Evolutionary conservation across 2,329 filamentous ascomycete genomes (phyloP).

Genomic region (Pseudogymnoascus sp.): DNA sequence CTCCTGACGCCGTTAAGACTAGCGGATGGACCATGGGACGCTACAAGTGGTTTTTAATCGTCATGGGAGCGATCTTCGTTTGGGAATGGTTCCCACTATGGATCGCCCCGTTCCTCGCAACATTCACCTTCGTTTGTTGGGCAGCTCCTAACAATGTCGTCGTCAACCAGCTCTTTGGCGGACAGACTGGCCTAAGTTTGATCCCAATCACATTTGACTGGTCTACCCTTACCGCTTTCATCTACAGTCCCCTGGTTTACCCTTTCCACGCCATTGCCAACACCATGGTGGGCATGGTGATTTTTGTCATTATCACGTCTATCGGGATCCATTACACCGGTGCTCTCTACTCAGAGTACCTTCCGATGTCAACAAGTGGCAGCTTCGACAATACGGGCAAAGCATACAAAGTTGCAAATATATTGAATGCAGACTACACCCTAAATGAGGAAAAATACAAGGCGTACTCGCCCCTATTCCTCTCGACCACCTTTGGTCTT

Average conservation of each 20-base stretch:
- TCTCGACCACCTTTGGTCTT: constrained; percentile 53
- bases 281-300: constrained; percentile 45
- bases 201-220: constrained; percentile 69
- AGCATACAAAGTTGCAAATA: constrained; percentile 54
- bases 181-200: constrained; percentile 57
- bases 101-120: constrained; percentile 61
- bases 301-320: constrained; percentile 56
- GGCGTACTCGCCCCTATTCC: constrained; percentile 59
- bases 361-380: constrained; percentile 55
- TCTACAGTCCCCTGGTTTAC: constrained; percentile 49
- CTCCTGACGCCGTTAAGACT: constrained; percentile 38
- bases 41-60: constrained; percentile 42
- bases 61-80: constrained; percentile 38
- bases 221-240: constrained; percentile 63
- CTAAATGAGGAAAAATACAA: constrained; percentile 57
- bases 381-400: constrained; percentile 60
- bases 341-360: constrained; percentile 53
- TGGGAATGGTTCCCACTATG: constrained; percentile 53
- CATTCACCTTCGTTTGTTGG: constrained; percentile 68
- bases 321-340: constrained; percentile 59
- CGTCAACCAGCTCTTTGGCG: constrained; percentile 67
- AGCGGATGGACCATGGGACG: constrained; percentile 43
- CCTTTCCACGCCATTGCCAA: constrained; percentile 50
- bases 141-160: constrained; percentile 59
- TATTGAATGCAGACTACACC: constrained; percentile 49